A percentile compares a stretch with the other conserved stretches of the same genome.
phyloP scores from a whole-genome alignment of 23 red algal genomes.

The Gracilaria gracilis region DNA sequence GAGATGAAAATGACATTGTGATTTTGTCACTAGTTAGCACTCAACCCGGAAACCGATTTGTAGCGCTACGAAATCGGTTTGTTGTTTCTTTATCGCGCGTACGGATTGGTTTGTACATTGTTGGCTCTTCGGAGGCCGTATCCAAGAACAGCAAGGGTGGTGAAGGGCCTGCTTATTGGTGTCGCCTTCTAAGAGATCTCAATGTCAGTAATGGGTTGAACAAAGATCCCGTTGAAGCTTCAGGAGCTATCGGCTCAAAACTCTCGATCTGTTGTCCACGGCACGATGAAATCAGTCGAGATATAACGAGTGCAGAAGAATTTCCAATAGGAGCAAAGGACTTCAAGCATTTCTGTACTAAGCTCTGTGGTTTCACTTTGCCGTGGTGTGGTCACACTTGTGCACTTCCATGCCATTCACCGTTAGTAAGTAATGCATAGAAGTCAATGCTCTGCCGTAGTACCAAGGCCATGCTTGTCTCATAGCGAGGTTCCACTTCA shows the following conservation, averaged over 20 bases:
- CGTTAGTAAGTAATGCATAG: constrained; percentile 23
- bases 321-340: constrained; percentile 40
- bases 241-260: neutral
- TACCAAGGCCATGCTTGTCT: constrained; percentile 36
- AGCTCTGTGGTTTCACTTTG: constrained; percentile 38
- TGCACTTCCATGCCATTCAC: constrained; percentile 38
- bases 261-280: constrained; percentile 64
- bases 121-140: constrained; percentile 60
- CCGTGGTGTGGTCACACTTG: constrained; percentile 68
- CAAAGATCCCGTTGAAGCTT: neutral
- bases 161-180: constrained; percentile 40
- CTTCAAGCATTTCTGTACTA: constrained; percentile 28
- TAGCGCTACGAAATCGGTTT: constrained; percentile 62
- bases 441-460: neutral
- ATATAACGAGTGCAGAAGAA: neutral
- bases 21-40: constrained; percentile 65
- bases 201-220: neutral
- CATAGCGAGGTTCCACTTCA: constrained; percentile 37
- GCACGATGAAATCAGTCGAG: constrained; percentile 16
- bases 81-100: constrained; percentile 48
- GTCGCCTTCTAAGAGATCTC: constrained; percentile 41
- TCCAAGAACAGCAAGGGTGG: constrained; percentile 16
- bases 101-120: constrained; percentile 61
- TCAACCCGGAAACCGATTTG: constrained; percentile 51
- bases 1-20: constrained; percentile 74